These are phyloP conservation scores for Musa troglodytarum DNA, from an alignment of 176 grass and related monocot genomes.

Conservation along the genomic window DNA sequence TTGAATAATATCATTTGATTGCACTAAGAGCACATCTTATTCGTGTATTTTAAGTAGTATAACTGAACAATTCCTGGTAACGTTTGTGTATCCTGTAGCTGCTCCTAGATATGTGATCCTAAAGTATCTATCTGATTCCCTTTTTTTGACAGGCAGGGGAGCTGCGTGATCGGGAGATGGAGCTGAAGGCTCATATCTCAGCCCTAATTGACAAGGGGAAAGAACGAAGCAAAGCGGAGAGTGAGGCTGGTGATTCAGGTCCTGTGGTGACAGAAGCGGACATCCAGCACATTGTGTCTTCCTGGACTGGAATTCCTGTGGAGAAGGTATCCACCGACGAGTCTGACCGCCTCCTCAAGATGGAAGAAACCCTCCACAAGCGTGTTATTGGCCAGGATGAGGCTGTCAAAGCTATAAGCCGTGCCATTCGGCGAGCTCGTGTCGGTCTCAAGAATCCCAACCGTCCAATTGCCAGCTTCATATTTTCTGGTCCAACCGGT, in stretches of 20 bases:
- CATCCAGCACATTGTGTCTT: constrained; percentile 92
- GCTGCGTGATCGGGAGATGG: constrained; percentile 68
- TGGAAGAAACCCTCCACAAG: constrained; percentile 86
- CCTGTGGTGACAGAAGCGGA: constrained; percentile 79
- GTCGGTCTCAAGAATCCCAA: constrained; percentile 90
- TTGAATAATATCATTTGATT: too few species aligned
- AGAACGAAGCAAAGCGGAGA: constrained; percentile 82
- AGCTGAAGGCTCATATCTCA: constrained; percentile 68
- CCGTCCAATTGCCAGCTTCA: constrained; percentile 90
- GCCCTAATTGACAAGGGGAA: constrained; percentile 78
- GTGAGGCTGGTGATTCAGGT: constrained; percentile 56
- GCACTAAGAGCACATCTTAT: too few species aligned
- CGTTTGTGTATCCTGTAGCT: neutral
- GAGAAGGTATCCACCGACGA: constrained; percentile 94
- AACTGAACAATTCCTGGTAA: neutral
- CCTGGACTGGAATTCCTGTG: constrained; percentile 92
- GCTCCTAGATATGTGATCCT: neutral
- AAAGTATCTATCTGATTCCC: neutral
- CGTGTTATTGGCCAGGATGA: constrained; percentile 96
- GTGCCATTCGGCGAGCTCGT: constrained; percentile 82
- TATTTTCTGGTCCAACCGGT: constrained; percentile 92
- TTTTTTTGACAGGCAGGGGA: constrained; percentile 43
- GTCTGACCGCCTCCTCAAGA: constrained; percentile 87
- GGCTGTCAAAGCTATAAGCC: constrained; percentile 91
- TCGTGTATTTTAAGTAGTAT: too few species aligned